These are phyloP conservation scores for Amaranthus palmeri DNA, from an alignment of 148 eudicot species.

Conservation along the genomic window DNA sequence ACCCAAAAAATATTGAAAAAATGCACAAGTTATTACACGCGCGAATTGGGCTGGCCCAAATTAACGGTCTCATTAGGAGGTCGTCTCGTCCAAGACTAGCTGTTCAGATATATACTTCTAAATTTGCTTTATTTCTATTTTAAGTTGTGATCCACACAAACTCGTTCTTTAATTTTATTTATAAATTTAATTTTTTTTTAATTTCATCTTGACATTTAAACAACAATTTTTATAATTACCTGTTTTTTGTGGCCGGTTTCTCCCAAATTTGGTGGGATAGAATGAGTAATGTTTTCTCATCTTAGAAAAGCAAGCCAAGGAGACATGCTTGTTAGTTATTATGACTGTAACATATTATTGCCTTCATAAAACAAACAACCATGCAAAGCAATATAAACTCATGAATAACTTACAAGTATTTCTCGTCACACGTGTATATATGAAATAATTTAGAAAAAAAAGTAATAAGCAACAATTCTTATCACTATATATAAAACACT, in stretches of 20 bases:
- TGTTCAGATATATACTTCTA: neutral
- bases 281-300: neutral
- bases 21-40: too few relatives aligned
- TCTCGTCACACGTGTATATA: conserved; percentile 23
- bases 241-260: too few relatives aligned
- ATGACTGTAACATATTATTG: neutral
- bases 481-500: neutral
- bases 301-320: neutral
- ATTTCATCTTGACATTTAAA: too few relatives aligned
- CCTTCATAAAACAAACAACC: conserved; percentile 7
- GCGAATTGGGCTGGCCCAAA: too few relatives aligned
- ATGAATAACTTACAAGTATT: conserved; percentile 7
- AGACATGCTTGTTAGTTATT: conserved; percentile 8
- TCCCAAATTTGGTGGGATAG: neutral
- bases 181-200: too few relatives aligned
- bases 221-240: too few relatives aligned
- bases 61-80: too few relatives aligned
- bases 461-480: neutral
- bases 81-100: neutral
- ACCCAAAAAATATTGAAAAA: too few relatives aligned
- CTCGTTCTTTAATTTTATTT: too few relatives aligned
- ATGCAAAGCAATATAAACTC: neutral
- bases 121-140: too few relatives aligned
- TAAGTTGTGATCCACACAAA: too few relatives aligned
- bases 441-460: neutral